Evolutionary conservation across 345 rosid species (phyloP).

Genomic region (Sisymbrium irio): DNA sequence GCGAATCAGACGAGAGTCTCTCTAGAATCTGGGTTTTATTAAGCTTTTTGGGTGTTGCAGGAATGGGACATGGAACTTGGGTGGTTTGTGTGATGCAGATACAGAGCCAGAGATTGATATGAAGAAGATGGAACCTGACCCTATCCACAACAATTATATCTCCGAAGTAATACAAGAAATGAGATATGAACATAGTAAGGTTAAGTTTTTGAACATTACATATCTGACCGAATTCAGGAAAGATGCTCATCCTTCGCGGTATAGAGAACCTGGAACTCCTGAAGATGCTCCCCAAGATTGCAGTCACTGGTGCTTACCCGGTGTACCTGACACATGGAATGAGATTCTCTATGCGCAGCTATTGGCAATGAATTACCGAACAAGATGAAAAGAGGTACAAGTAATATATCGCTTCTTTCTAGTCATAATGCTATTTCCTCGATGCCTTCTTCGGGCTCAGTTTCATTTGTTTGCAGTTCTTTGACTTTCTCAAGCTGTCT

Average conservation of each 20-base stretch:
- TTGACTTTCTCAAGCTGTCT: slow-evolving; percentile 91
- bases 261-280: slow-evolving; percentile 70
- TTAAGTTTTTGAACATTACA: slow-evolving; percentile 68
- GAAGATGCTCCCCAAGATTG: slow-evolving; percentile 74
- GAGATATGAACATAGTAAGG: slow-evolving; percentile 41
- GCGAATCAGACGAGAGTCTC: neutral
- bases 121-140: slow-evolving; percentile 46
- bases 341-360: slow-evolving; percentile 70
- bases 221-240: slow-evolving; percentile 62
- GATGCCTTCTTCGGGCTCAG: slow-evolving; percentile 48
- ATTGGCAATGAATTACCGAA: slow-evolving; percentile 46
- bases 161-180: slow-evolving; percentile 49
- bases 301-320: slow-evolving; percentile 96
- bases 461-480: slow-evolving; percentile 59
- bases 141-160: slow-evolving; percentile 53
- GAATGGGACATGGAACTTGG: slow-evolving; percentile 69
- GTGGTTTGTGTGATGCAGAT: slow-evolving; percentile 64
- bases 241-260: slow-evolving; percentile 72
- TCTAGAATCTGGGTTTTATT: neutral
- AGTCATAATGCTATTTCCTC: slow-evolving; percentile 37
- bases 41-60: slow-evolving; percentile 36
- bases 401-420: slow-evolving; percentile 22
- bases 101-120: slow-evolving; percentile 52
- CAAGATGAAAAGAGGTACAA: slow-evolving; percentile 3
- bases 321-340: slow-evolving; percentile 88